These are phyloP conservation scores for Lasiosphaeris hirsuta DNA, from an alignment of 495 filamentous ascomycete species.

Conservation along the genomic window DNA sequence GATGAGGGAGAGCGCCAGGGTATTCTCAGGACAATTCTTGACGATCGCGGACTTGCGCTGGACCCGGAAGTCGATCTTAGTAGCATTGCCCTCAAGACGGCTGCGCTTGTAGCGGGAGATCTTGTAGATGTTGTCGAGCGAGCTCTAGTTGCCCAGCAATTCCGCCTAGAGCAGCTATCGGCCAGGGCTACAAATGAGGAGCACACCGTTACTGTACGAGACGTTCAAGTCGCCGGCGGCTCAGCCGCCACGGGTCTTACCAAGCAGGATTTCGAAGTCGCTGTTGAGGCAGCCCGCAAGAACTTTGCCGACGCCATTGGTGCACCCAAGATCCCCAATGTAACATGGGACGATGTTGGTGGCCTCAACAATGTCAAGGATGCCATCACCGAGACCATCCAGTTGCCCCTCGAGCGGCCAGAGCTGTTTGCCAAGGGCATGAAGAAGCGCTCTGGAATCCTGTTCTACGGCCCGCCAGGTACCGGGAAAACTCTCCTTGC, in stretches of 20 bases:
- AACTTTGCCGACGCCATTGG: constrained; percentile 98
- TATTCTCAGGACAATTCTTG: constrained; percentile 71
- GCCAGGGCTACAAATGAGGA: constrained; percentile 31
- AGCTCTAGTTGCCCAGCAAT: constrained; percentile 68
- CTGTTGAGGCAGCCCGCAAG: constrained; percentile 90
- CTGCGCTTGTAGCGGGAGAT: constrained; percentile 91
- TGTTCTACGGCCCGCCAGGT: constrained; percentile 96
- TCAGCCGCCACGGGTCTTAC: constrained; percentile 70
- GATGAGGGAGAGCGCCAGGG: constrained; percentile 92
- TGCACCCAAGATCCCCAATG: constrained; percentile 96
- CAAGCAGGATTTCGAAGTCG: constrained; percentile 83
- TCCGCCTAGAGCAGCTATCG: constrained; percentile 69
- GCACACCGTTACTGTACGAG: constrained; percentile 60
- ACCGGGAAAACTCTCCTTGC: constrained; percentile 96
- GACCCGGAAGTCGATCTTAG: constrained; percentile 78
- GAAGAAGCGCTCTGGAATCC: constrained; percentile 96
- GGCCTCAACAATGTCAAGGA: constrained; percentile 92
- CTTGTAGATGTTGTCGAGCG: constrained; percentile 91
- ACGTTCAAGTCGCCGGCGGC: constrained; percentile 88
- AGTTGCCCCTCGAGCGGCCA: constrained; percentile 85
- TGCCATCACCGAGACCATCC: constrained; percentile 94
- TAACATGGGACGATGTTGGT: constrained; percentile 94
- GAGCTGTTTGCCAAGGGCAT: constrained; percentile 97
- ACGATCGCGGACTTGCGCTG: constrained; percentile 67
- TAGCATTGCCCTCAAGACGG: constrained; percentile 87